Conservation (phyloP, 192 early-diverging fungal genomes). For the Entophlyctis helioformis region DNA sequence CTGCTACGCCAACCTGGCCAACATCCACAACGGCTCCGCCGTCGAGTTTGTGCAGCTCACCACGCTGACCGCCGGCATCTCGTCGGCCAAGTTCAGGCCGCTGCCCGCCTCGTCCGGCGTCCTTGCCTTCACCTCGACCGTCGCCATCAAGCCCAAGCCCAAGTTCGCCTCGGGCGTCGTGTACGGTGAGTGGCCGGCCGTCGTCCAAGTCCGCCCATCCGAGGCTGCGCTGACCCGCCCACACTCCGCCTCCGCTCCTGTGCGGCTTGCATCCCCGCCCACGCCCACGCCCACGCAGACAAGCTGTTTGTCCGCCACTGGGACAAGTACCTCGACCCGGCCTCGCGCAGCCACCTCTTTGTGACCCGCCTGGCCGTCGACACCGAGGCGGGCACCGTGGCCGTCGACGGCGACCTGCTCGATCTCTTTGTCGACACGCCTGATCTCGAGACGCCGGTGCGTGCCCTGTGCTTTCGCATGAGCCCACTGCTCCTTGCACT, state of each 20-base stretch:
- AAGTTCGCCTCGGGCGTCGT: slow-evolving; percentile 45
- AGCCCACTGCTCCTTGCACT: too few relatives aligned
- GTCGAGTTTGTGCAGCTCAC: slow-evolving; percentile 30
- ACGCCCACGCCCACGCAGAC: slow-evolving; percentile 12
- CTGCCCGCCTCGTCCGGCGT: slow-evolving; percentile 44
- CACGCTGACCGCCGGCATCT: slow-evolving; percentile 37
- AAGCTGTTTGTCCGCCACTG: slow-evolving; percentile 74
- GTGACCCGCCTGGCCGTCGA: slow-evolving; percentile 5
- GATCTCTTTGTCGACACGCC: slow-evolving; percentile 41
- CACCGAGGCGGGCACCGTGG: not conserved
- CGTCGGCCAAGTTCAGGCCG: slow-evolving; percentile 43
- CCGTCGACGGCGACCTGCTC: slow-evolving; percentile 29
- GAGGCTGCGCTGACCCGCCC: too few relatives aligned
- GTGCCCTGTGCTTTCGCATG: too few relatives aligned
- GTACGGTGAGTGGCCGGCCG: slow-evolving; percentile 16
- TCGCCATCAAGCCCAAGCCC: slow-evolving; percentile 39
- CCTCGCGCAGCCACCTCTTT: slow-evolving; percentile 12
- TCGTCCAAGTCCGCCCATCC: not conserved
- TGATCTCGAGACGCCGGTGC: slow-evolving; percentile 16
- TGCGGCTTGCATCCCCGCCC: too few relatives aligned
- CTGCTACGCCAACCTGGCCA: slow-evolving; percentile 25
- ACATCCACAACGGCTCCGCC: slow-evolving; percentile 11
- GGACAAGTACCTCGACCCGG: slow-evolving; percentile 34
- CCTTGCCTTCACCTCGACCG: slow-evolving; percentile 53
- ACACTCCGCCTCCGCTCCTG: too few relatives aligned